Base-by-base conservation (phyloP, 108 stramenopile species). In the Skeletonema tropicum region DNA sequence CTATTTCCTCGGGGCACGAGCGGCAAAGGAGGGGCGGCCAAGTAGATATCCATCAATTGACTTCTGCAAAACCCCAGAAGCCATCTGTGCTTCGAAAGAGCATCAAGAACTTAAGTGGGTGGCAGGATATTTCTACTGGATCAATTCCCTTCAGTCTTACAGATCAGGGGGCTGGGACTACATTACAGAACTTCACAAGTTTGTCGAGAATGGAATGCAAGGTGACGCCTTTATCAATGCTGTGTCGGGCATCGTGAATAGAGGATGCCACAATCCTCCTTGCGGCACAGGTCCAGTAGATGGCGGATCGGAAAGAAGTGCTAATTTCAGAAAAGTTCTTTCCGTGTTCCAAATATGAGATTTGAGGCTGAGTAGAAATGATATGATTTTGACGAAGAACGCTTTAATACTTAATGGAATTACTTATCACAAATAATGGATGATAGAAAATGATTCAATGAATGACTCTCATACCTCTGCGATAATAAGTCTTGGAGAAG, bases 61-160 rank as follows among this genome's bases (percentile, higher is more conserved):
- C 46, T 76, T 76, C 14, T 76, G 75, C 30, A 33, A 76, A 64
- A 60, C 36, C 19, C 75, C 75, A 2, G 75, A 76, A 17, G 61
- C 33, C 1, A 70, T 76, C 19, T 76, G 75, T 29, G 35, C 58
- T 26, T 70, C 69, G 23, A 30, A 55, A 36, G 61, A 76, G 12
- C 25, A 66, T 15, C 42, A 68, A 30, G 83, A 80, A 45, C 66
- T 84, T 12, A 84, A 81, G 33, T 84, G 83, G 83, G 80, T 84
- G 39, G 74, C 79, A 41, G 83, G 83, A 30, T 23, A 75, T 15
- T 86, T 86, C 55, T 83, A 83, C 33, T 86, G 85, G 85, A 71
- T 86, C 52, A 76, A 76, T 17, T 64, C 66, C 19, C 65, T 86
- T 2, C 82, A 86, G 68, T 60, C 59, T 4, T 83, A 86, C 68